Conservation (phyloP, 352 stramenopile species). For the Phytophthora rubi region DNA sequence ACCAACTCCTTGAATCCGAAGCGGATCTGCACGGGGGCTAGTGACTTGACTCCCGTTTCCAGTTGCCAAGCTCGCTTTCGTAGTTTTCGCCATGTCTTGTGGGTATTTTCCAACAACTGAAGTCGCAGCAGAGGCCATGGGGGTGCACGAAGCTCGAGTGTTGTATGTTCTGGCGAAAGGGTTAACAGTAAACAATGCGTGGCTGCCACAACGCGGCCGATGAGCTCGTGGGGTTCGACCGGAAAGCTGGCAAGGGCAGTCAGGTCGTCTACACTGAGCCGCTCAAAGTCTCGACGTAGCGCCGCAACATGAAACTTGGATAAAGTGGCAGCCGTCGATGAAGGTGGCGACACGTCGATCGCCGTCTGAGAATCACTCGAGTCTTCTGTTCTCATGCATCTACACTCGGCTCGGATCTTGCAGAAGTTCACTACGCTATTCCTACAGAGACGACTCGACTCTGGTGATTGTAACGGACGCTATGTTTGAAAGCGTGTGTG, state of each 20-base stretch:
- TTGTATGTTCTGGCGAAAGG: slow-evolving; percentile 33
- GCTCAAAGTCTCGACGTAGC: slow-evolving; percentile 33
- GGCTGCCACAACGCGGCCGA: slow-evolving; percentile 44
- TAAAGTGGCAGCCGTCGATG: neutral
- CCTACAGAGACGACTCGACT: neutral
- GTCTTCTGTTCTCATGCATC: slow-evolving; percentile 34
- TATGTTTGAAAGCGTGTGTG: neutral
- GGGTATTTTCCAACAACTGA: slow-evolving; percentile 46
- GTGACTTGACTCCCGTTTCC: slow-evolving; percentile 19
- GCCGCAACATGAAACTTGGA: slow-evolving; percentile 25
- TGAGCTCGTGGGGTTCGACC: slow-evolving; percentile 46
- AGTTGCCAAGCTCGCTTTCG: slow-evolving; percentile 48
- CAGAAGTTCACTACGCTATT: slow-evolving; percentile 7
- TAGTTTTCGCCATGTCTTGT: slow-evolving; percentile 45
- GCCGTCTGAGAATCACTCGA: neutral
- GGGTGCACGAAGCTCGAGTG: slow-evolving; percentile 33
- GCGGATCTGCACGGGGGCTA: slow-evolving; percentile 43
- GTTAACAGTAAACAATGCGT: slow-evolving; percentile 57
- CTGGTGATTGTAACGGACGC: slow-evolving; percentile 14
- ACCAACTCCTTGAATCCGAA: slow-evolving; percentile 47
- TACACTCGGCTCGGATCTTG: slow-evolving; percentile 1
- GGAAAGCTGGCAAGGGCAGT: slow-evolving; percentile 49
- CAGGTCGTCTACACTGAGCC: slow-evolving; percentile 52
- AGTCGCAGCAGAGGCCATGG: slow-evolving; percentile 65
- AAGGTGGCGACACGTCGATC: slow-evolving; percentile 7